phyloP scores from a whole-genome alignment of 345 rosid species.

The Arabis hirsuta region DNA sequence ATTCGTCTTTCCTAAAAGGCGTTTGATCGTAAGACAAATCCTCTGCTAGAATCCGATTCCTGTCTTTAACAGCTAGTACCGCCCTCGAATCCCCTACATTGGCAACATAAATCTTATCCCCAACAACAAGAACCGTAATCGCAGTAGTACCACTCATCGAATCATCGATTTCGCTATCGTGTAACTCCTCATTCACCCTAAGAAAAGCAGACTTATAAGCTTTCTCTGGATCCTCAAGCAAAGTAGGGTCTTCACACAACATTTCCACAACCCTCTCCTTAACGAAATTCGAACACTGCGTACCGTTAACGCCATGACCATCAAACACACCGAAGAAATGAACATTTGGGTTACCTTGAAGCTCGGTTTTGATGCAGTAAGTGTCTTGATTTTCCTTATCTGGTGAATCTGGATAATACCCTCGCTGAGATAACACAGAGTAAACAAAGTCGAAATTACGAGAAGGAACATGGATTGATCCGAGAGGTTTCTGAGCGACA shows the following conservation, averaged over 20 bases:
- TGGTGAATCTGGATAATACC: constrained; percentile 81
- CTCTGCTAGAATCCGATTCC: constrained; percentile 67
- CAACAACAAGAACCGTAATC: constrained; percentile 84
- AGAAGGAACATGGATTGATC: constrained; percentile 64
- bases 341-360: constrained; percentile 84
- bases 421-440: constrained; percentile 76
- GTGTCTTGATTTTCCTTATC: constrained; percentile 90
- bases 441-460: constrained; percentile 70
- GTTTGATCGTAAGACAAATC: constrained; percentile 93
- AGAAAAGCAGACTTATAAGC: constrained; percentile 73
- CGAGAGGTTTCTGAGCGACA: constrained; percentile 64
- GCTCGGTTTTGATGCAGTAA: constrained; percentile 67
- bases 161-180: constrained; percentile 79
- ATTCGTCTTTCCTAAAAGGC: constrained; percentile 93
- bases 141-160: constrained; percentile 96
- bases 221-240: constrained; percentile 73
- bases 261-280: constrained; percentile 71
- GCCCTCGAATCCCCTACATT: constrained; percentile 99
- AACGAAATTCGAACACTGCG: constrained; percentile 81
- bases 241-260: constrained; percentile 59
- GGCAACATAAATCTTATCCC: constrained; percentile 80
- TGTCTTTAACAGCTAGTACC: constrained; percentile 72
- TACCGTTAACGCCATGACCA: constrained; percentile 83
- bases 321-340: constrained; percentile 97
- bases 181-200: constrained; percentile 70